These are phyloP conservation scores for Kluyveromyces aestuarii DNA, from an alignment of 805 yeast species.

Conservation along the genomic window DNA sequence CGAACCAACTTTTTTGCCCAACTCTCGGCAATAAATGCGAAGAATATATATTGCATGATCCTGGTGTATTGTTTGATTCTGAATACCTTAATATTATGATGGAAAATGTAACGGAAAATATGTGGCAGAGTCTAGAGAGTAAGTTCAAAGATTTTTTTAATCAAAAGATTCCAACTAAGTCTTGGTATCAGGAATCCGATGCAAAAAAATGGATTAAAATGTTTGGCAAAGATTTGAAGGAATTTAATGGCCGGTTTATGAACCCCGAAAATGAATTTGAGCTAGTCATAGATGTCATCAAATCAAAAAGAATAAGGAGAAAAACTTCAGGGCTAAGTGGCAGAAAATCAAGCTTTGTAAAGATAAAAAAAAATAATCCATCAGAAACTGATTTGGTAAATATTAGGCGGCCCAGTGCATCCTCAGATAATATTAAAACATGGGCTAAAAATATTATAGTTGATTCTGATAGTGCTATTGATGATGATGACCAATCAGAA, in stretches of 20 bases:
- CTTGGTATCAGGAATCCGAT: slow-evolving; percentile 25
- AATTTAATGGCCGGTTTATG: slow-evolving; percentile 36
- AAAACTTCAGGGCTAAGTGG: slow-evolving; percentile 4
- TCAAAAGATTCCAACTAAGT: neutral
- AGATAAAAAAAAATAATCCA: neutral
- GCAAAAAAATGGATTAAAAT: slow-evolving; percentile 23
- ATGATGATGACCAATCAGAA: slow-evolving; percentile 20
- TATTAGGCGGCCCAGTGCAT: slow-evolving; percentile 5
- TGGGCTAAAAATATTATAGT: neutral
- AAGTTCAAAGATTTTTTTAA: slow-evolving; percentile 5
- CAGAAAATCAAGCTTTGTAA: neutral
- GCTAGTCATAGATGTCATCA: slow-evolving; percentile 29
- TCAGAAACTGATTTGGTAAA: slow-evolving; percentile 3
- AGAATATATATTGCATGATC: slow-evolving; percentile 59
- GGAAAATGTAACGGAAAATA: slow-evolving; percentile 14
- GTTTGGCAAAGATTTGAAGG: slow-evolving; percentile 29
- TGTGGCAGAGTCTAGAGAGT: slow-evolving; percentile 20
- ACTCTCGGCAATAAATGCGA: slow-evolving; percentile 52
- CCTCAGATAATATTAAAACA: neutral
- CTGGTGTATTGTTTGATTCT: slow-evolving; percentile 52
- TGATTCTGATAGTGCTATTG: slow-evolving; percentile 21
- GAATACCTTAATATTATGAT: slow-evolving; percentile 29
- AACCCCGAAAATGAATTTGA: slow-evolving; percentile 26
- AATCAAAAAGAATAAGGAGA: slow-evolving; percentile 9
- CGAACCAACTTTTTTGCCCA: slow-evolving; percentile 42